These are phyloP conservation scores for Lipomyces oligophaga DNA, from an alignment of 805 yeast genomes.

Conservation along the genomic window DNA sequence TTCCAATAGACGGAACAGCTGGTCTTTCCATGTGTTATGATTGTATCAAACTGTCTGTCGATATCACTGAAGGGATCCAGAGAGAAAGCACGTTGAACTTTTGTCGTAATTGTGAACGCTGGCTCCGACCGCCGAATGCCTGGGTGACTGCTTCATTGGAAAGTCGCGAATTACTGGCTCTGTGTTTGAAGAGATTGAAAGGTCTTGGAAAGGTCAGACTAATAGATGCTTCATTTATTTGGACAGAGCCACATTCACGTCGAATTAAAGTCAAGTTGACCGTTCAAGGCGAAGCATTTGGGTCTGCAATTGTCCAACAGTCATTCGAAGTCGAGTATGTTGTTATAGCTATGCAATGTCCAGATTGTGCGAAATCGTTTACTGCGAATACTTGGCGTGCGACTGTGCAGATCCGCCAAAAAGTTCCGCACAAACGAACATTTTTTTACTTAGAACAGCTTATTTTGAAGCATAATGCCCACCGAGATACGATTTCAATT, in stretches of 20 bases:
- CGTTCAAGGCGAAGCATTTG: slow-evolving; percentile 95
- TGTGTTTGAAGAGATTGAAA: slow-evolving; percentile 80
- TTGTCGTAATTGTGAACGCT: slow-evolving; percentile 96
- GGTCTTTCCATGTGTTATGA: slow-evolving; percentile 89
- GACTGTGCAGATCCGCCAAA: slow-evolving; percentile 94
- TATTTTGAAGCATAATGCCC: slow-evolving; percentile 88
- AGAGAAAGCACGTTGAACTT: slow-evolving; percentile 82
- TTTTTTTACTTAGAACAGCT: slow-evolving; percentile 93
- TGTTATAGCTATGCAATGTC: slow-evolving; percentile 94
- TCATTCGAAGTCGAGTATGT: slow-evolving; percentile 90
- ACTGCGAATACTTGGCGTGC: slow-evolving; percentile 99
- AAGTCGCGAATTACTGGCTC: slow-evolving; percentile 85
- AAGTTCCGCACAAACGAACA: slow-evolving; percentile 94
- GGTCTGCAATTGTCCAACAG: slow-evolving; percentile 88
- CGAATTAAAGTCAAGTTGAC: slow-evolving; percentile 87
- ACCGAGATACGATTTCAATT: slow-evolving; percentile 87
- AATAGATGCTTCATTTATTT: slow-evolving; percentile 88
- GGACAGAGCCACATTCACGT: slow-evolving; percentile 99
- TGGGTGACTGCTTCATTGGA: slow-evolving; percentile 92
- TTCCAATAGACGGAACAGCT: slow-evolving; percentile 89
- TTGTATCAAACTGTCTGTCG: slow-evolving; percentile 90
- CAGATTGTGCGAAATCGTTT: slow-evolving; percentile 96
- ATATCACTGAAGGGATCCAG: slow-evolving; percentile 90
- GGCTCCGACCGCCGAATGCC: slow-evolving; percentile 88
- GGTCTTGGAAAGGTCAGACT: slow-evolving; percentile 84